Evolutionary conservation across 768 basidiomycete species (phyloP).

Genomic region (Galerina sulciceps): DNA sequence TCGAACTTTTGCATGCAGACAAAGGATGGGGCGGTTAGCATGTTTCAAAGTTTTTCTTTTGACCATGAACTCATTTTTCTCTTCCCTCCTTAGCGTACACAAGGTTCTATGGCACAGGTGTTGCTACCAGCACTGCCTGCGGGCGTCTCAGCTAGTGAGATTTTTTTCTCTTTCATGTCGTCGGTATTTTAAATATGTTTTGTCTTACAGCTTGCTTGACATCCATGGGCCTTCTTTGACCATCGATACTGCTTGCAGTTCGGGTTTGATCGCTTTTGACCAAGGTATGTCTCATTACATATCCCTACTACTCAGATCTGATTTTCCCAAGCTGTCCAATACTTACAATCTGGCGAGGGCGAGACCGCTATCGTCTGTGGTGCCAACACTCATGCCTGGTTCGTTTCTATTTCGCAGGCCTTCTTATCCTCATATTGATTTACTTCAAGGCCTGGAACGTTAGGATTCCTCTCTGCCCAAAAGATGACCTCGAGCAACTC

Average conservation of each 20-base stretch:
- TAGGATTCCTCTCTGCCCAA: conserved; percentile 35
- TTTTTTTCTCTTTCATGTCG: not conserved
- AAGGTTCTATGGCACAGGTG: conserved; percentile 37
- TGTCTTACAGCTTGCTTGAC: conserved; percentile 32
- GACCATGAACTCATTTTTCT: not conserved
- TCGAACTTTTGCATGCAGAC: conserved; percentile 31
- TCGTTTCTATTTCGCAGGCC: not conserved
- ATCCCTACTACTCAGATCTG: not conserved
- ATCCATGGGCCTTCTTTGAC: conserved; percentile 38
- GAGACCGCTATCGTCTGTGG: conserved; percentile 39
- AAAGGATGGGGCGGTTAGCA: conserved; percentile 33
- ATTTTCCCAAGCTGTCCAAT: conserved; percentile 30
- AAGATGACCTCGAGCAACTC: conserved; percentile 36
- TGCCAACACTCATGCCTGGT: conserved; percentile 37
- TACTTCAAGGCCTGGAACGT: conserved; percentile 31
- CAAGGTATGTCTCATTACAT: conserved; percentile 25
- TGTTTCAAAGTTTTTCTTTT: not conserved
- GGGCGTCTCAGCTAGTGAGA: conserved; percentile 42
- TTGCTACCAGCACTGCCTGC: conserved; percentile 34
- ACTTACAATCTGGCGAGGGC: conserved; percentile 34
- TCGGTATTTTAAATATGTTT: not conserved
- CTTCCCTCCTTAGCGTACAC: conserved; percentile 28
- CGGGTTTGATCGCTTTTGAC: conserved; percentile 37
- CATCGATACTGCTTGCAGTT: conserved; percentile 38
- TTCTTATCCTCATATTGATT: not conserved